Evolutionary conservation across 2,329 filamentous ascomycete species (phyloP), one percentile per base, ranked within the genome.

Genomic region (Pezicula radicicola): DNA sequence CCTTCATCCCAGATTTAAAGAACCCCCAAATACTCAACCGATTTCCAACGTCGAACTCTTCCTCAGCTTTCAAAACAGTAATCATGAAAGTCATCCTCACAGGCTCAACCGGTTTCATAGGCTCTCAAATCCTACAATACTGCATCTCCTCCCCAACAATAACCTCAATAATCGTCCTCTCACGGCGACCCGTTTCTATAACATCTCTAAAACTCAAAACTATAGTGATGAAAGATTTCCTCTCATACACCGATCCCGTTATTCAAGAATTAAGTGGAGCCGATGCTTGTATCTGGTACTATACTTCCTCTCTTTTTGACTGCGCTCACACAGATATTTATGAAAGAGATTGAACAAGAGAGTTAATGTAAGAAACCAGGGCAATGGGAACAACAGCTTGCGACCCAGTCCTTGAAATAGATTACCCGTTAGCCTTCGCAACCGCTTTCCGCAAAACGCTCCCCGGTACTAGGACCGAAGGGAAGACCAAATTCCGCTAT

Each of bases 21-120:
- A 3, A 19, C 2, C 3, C 2, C 19, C 19, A 19, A 19, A 3
- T 2, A 19, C 19, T 19, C 19, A 19, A 19, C 19, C 19, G n/a
- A n/a, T n/a, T n/a, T n/a, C n/a, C n/a, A n/a, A n/a, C n/a, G n/a
- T n/a, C n/a, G n/a, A n/a, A n/a, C n/a, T n/a, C n/a, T n/a, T n/a
- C n/a, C n/a, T n/a, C 7, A 8, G 2, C 10, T 30, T 8, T 30
- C 28, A 30, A 8, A 30, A 4, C 7, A 30, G 28, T 2, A 33
- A 33, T 12, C 30, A 83, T 84, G 81, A 83, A 84, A 63, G 69
- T 85, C 59, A 76, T 86, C 55, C 68, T 86, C 30, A 75, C 77
- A 6, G 81, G 81, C 46, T 72, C 72, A 25, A 85, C 79, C 15
- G 82, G 83, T 56, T 75, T 76, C 60, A 73, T 83, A 51, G 82